Percentiles rank a stretch among this genome's conserved stretches.
These are phyloP conservation scores for Linnemannia elongata DNA, from an alignment of 192 early-diverging fungal genomes.

Conservation along the genomic window DNA sequence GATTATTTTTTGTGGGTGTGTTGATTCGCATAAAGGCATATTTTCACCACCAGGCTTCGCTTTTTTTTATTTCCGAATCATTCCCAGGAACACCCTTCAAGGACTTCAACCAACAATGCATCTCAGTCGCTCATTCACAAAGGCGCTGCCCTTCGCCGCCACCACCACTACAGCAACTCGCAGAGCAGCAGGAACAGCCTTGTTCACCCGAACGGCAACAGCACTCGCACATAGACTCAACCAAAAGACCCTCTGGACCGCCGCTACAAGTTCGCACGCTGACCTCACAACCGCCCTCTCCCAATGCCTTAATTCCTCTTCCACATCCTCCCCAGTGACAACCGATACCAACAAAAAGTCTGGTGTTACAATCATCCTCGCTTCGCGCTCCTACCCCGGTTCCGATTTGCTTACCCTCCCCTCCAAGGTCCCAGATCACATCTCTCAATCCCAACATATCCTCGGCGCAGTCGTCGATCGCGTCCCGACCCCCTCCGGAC, in stretches of 20 bases:
- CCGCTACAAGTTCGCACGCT: slow-evolving; percentile 36
- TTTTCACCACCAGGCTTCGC: background rate
- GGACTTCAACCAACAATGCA: background rate
- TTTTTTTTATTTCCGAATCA: slow-evolving; percentile 1
- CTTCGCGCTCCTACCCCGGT: slow-evolving; percentile 44
- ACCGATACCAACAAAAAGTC: background rate
- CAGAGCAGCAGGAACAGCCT: background rate
- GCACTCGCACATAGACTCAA: background rate
- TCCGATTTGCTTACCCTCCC: slow-evolving; percentile 40
- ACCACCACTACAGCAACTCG: background rate
- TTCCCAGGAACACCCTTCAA: background rate
- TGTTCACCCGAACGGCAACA: background rate
- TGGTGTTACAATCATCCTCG: slow-evolving; percentile 42
- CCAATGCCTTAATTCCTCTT: slow-evolving; percentile 23
- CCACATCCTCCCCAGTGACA: background rate
- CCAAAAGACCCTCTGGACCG: slow-evolving; percentile 37
- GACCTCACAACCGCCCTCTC: slow-evolving; percentile 41
- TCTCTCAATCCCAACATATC: slow-evolving; percentile 20
- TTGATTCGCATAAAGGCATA: background rate
- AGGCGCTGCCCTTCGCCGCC: background rate
- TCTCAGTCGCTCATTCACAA: slow-evolving; percentile 14
- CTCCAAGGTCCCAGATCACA: slow-evolving; percentile 21
- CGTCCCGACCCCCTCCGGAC: slow-evolving; percentile 42
- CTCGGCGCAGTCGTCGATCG: slow-evolving; percentile 47
- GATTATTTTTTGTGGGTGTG: background rate